Base-by-base conservation (phyloP, 345 rosid genomes). In the Populus euphratica region DNA sequence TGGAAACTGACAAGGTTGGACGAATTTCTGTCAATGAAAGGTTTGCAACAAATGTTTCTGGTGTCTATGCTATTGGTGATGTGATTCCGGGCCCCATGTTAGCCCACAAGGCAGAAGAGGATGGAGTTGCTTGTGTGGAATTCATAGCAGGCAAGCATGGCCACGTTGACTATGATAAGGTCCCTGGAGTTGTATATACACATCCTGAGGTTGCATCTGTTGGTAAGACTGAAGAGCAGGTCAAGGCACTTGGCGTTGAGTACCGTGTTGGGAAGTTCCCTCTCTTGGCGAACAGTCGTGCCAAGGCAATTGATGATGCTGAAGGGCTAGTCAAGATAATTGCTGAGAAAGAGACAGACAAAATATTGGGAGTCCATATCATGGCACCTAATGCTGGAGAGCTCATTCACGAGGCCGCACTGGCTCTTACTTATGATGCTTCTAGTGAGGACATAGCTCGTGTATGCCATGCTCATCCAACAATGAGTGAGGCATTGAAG, bases 21-120 rank as follows among this genome's bases (percentile, higher is more conserved):
- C 86, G 98, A 25, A 88, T 96, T 78, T 81, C 87, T 33, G 99
- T 96, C 66, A 87, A 93, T 70, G 94, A 90, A 70, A 89, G 88
- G 84, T 96, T 96, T 78, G 85, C 81, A 59, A 86, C 99, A 21
- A 96, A 92, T 75, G 97, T 92, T 39, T 83, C 94, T 0, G 93
- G 98, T 76, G 97, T 96, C 33, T 88, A 74, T 79, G 99, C 98
- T 11, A 96, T 96, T 41, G 99, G 98, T 17, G 99, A 96, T 88
- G 99, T 92, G 62, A 94, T 96, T 84, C 98, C 98, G 29, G 98
- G 99, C 73, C 99, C 99, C 8, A 92, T 96, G 99, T 73, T 96
- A 68, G 99, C 99, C 35, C 99, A 96, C 88, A 96, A 96, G 87
- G 99, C 99, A 0, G 99, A 96, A 86, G 99, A 94, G 80, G 99